Conservation (phyloP, 2,329 filamentous ascomycete species). For the Apiospora saccharicola region DNA sequence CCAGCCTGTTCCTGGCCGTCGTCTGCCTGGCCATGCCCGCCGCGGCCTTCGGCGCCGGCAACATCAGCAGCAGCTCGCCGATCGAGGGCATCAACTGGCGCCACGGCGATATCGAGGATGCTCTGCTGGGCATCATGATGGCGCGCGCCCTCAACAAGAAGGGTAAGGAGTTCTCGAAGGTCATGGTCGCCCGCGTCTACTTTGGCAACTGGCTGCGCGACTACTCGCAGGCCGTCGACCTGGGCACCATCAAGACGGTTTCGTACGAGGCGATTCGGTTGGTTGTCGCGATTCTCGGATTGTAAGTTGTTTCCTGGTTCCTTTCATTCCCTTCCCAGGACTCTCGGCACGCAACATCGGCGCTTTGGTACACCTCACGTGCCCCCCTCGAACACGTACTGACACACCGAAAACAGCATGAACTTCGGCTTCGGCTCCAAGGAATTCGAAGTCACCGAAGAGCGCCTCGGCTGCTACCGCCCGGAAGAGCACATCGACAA, state of each 20-base stretch:
- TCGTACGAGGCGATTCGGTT: constrained; percentile 91
- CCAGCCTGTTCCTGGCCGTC: constrained; percentile 21
- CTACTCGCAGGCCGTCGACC: constrained; percentile 93
- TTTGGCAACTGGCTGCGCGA: constrained; percentile 96
- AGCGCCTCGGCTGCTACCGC: constrained; percentile 81
- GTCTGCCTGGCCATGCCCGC: constrained; percentile 41
- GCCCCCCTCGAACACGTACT: not conserved
- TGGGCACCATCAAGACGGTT: constrained; percentile 89
- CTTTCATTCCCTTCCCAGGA: not conserved
- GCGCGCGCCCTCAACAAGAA: constrained; percentile 52
- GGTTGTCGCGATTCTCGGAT: constrained; percentile 88
- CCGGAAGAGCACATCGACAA: constrained; percentile 85
- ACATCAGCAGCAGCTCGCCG: constrained; percentile 82
- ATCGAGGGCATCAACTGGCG: constrained; percentile 88
- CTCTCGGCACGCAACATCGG: not conserved
- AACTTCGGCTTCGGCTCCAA: constrained; percentile 84
- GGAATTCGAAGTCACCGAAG: constrained; percentile 85
- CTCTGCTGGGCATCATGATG: constrained; percentile 75
- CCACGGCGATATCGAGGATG: constrained; percentile 93
- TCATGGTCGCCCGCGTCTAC: constrained; percentile 88
- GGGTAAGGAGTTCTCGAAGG: constrained; percentile 85
- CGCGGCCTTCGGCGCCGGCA: constrained; percentile 85
- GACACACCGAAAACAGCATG: constrained; percentile 51
- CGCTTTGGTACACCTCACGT: not conserved
- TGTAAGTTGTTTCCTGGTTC: constrained; percentile 46